Base-by-base conservation (phyloP, 2,329 filamentous ascomycete genomes). In the Epichloe gansuensis region DNA sequence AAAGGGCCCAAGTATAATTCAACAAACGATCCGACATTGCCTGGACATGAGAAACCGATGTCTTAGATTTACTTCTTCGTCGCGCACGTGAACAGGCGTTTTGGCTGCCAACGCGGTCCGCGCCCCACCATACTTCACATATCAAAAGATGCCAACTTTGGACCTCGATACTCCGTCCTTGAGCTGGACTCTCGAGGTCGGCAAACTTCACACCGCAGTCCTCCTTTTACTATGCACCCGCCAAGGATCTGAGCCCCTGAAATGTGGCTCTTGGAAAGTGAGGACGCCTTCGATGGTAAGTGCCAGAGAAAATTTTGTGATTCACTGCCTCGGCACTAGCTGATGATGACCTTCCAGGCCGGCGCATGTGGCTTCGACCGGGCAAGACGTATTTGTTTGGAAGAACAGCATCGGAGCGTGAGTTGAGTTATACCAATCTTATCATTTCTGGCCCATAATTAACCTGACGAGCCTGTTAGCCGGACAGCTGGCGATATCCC, bases 311-410 rank as follows among this genome's bases (percentile, higher is more conserved):
- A 4, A 13, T 28, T 23, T 12, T 12, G 13, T 34, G 31, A 44
- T 47, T n/a, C 17, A 45, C 11, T 25, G 17, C 6, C 25, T 35
- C 52, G 39, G 34, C 31, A 11, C 31, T 31, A 31, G 7, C 31
- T 31, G 52, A 54, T 57, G 46, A 59, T 52, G 28, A 48, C 47
- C 37, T 17, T 23, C 38, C 45, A 72, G 70, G 68, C 48, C 66
- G 67, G 31, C 82, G 81, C 61, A 74, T 91, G 59, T 95, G 91
- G 91, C 76, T 95, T 56, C 82, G 85, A 54, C 91, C 91, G 2
- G 91, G 90, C 49, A 88, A 89, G 65, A 82, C 80, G 60, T 91
- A 93, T 66, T 77, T 95, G 21, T 88, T 95, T 65, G 91, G 91
- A 52, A 82, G 91, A 57, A 90, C 87, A 39, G 78, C 77, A 55